phyloP scores from a whole-genome alignment of 1,284 basidiomycete species.

The Tilletia caries region DNA sequence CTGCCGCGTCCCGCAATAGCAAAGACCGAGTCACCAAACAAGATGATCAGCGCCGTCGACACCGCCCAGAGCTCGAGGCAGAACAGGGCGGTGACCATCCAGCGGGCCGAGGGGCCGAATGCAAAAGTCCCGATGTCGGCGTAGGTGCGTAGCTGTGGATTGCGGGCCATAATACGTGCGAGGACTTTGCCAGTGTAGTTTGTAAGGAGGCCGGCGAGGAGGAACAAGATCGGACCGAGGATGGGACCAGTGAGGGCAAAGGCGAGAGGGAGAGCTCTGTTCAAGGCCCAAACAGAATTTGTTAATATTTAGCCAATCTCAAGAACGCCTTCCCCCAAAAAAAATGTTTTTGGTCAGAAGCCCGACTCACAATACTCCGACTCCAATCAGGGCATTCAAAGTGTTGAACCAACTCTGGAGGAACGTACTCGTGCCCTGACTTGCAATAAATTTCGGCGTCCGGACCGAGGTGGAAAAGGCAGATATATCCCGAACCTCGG shows the following conservation, averaged over 20 bases:
- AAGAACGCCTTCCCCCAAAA: too few species aligned
- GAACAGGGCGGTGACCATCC: constrained; percentile 46
- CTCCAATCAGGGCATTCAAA: constrained; percentile 49
- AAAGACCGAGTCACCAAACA: constrained; percentile 45
- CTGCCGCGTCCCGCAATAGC: constrained; percentile 28
- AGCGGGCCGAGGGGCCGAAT: constrained; percentile 42
- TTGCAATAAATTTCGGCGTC: constrained; percentile 8
- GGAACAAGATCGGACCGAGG: constrained; percentile 38
- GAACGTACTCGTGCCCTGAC: constrained; percentile 40
- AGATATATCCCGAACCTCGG: not conserved
- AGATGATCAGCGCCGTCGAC: constrained; percentile 45
- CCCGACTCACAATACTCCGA: constrained; percentile 37
- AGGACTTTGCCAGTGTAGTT: constrained; percentile 52
- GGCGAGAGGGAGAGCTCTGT: constrained; percentile 42
- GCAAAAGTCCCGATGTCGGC: constrained; percentile 51
- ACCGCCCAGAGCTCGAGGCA: constrained; percentile 51
- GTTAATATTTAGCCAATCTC: too few species aligned
- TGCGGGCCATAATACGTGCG: constrained; percentile 46
- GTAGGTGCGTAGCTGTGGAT: constrained; percentile 46
- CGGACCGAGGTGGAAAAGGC: not conserved
- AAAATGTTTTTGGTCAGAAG: too few species aligned
- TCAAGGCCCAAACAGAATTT: constrained; percentile 20
- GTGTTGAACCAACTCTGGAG: constrained; percentile 52
- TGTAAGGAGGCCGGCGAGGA: constrained; percentile 44
- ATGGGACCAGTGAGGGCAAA: constrained; percentile 46